Conservation (phyloP, 164 flowering plant genomes). For the Hamamelis virginiana region DNA sequence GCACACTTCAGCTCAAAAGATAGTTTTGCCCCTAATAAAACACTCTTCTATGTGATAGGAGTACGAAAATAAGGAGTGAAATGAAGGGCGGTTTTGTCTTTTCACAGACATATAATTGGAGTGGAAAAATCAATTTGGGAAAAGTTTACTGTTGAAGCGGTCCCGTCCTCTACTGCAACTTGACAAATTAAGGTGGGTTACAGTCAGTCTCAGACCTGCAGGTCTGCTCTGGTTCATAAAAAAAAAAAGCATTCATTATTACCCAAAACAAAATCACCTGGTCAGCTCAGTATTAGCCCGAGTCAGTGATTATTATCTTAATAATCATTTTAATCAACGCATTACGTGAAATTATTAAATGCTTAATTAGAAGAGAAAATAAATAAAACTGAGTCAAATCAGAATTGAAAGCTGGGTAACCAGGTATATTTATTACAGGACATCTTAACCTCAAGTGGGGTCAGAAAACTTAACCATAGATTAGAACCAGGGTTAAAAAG, state of each 20-base stretch:
- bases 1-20: not conserved
- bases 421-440: conserved; percentile 15
- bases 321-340: too few species aligned
- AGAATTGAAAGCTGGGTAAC: not conserved
- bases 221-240: not conserved
- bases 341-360: too few species aligned
- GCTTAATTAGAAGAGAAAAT: too few species aligned
- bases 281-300: too few species aligned
- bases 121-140: not conserved
- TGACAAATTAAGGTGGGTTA: conserved; percentile 25
- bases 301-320: too few species aligned
- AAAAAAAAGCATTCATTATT: not conserved
- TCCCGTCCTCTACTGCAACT: conserved; percentile 17
- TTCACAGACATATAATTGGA: too few species aligned
- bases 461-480: conserved; percentile 34
- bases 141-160: conserved; percentile 10
- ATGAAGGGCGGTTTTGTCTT: too few species aligned
- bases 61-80: not conserved
- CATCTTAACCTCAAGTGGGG: conserved; percentile 25
- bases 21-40: not conserved
- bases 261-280: not conserved
- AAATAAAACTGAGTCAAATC: too few species aligned
- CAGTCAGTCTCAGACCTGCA: conserved; percentile 17
- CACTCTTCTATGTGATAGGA: not conserved
- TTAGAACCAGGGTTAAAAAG: conserved; percentile 43